Evolutionary conservation across 768 basidiomycete species (phyloP).

Genomic region (Boletus sp.): DNA sequence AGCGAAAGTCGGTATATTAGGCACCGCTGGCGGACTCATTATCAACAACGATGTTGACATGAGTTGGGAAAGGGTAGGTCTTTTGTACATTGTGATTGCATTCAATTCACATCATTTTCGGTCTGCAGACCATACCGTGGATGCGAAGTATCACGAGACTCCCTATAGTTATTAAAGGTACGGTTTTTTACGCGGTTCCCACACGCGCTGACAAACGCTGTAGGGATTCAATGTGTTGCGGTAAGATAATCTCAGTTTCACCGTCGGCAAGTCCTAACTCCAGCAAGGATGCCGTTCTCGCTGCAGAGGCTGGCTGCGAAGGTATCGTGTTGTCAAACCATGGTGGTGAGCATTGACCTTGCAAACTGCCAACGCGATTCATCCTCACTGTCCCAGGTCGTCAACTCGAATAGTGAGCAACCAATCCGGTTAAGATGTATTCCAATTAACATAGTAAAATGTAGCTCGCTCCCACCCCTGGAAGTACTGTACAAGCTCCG

Average conservation of each 20-base stretch:
- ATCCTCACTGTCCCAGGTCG: slow-evolving; percentile 43
- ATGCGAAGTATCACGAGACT: slow-evolving; percentile 64
- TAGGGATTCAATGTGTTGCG: slow-evolving; percentile 74
- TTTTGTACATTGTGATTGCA: not conserved
- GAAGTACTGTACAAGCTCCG: slow-evolving; percentile 77
- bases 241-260: slow-evolving; percentile 32
- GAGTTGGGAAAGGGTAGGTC: slow-evolving; percentile 68
- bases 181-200: not conserved
- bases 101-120: not conserved
- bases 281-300: slow-evolving; percentile 78
- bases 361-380: not conserved
- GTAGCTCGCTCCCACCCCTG: slow-evolving; percentile 71
- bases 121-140: slow-evolving; percentile 70
- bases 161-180: slow-evolving; percentile 76
- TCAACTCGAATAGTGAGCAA: slow-evolving; percentile 74
- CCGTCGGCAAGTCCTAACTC: slow-evolving; percentile 4
- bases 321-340: slow-evolving; percentile 92
- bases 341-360: slow-evolving; percentile 53
- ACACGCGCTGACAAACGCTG: slow-evolving; percentile 6
- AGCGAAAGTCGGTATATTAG: slow-evolving; percentile 43
- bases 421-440: not conserved
- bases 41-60: slow-evolving; percentile 69
- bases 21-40: slow-evolving; percentile 67
- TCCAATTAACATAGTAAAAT: slow-evolving; percentile 13
- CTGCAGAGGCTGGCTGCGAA: slow-evolving; percentile 79